These are phyloP conservation scores for Tetracladium marchalianum DNA, from an alignment of 495 filamentous ascomycete genomes.

Conservation along the genomic window DNA sequence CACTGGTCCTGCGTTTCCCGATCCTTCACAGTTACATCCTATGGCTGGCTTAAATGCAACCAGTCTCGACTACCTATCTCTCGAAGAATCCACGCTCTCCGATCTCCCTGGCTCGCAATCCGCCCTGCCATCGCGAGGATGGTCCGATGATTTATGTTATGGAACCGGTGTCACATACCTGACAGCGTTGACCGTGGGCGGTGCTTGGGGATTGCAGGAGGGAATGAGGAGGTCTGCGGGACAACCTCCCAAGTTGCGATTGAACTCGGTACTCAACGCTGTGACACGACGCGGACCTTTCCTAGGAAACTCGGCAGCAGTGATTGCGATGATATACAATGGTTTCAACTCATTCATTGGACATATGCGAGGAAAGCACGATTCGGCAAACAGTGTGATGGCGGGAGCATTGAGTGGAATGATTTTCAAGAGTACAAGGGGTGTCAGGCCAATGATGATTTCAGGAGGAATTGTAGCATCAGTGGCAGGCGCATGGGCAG, in stretches of 20 bases:
- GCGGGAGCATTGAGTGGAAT: conserved; percentile 83
- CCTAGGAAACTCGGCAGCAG: conserved; percentile 88
- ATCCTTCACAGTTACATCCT: conserved; percentile 85
- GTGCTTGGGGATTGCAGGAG: conserved; percentile 84
- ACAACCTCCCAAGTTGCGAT: conserved; percentile 77
- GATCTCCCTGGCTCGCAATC: conserved; percentile 79
- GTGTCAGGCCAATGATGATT: conserved; percentile 83
- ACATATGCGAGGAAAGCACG: conserved; percentile 78
- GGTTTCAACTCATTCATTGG: conserved; percentile 88
- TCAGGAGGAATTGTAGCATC: conserved; percentile 78
- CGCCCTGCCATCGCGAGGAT: conserved; percentile 85
- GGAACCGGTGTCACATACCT: conserved; percentile 93
- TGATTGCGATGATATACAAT: conserved; percentile 92
- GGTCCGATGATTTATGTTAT: conserved; percentile 97
- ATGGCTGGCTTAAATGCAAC: conserved; percentile 88
- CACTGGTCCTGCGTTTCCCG: conserved; percentile 55
- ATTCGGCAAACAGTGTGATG: conserved; percentile 74
- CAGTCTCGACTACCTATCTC: conserved; percentile 81
- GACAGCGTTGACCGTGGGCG: conserved; percentile 72
- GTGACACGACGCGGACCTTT: conserved; percentile 92
- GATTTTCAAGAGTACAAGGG: conserved; percentile 91
- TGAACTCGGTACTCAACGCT: conserved; percentile 90
- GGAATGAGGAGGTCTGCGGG: conserved; percentile 63
- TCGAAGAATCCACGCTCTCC: conserved; percentile 86
- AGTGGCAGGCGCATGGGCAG: conserved; percentile 79